Conservation (phyloP, 495 filamentous ascomycete species). For the Lasiosphaeris hirsuta region DNA sequence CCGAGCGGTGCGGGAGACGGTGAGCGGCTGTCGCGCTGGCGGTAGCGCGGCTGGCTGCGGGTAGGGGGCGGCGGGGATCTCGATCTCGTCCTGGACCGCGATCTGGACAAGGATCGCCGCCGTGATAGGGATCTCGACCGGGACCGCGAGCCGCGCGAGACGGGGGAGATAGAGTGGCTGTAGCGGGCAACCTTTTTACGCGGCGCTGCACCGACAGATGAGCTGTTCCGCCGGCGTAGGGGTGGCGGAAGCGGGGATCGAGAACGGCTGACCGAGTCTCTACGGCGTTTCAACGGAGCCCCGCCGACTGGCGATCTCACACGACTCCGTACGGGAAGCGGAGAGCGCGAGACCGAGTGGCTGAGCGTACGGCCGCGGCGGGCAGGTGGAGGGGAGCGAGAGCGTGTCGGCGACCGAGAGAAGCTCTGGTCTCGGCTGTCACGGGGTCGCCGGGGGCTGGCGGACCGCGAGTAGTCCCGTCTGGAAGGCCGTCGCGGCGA, state of each 20-base stretch:
- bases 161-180: neutral
- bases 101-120: neutral
- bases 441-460: constrained; percentile 26
- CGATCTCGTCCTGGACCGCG: constrained; percentile 5
- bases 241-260: neutral
- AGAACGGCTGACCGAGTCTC: neutral
- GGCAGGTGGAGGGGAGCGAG: constrained; percentile 4
- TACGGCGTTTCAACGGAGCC: neutral
- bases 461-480: constrained; percentile 30
- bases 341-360: neutral
- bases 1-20: neutral
- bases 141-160: constrained; percentile 3
- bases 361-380: constrained; percentile 6
- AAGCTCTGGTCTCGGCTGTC: constrained; percentile 22
- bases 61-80: neutral
- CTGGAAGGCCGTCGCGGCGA: constrained; percentile 25
- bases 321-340: neutral
- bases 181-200: neutral
- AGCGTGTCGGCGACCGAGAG: constrained; percentile 23
- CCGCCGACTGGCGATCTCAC: neutral
- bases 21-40: constrained; percentile 2
- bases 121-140: constrained; percentile 3
- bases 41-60: neutral
- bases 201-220: neutral
- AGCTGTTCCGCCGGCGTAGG: neutral